A percentile compares a stretch with the other conserved stretches of the same genome.
Conservation (phyloP, 1,284 basidiomycete genomes). For the Irpex sp. region DNA sequence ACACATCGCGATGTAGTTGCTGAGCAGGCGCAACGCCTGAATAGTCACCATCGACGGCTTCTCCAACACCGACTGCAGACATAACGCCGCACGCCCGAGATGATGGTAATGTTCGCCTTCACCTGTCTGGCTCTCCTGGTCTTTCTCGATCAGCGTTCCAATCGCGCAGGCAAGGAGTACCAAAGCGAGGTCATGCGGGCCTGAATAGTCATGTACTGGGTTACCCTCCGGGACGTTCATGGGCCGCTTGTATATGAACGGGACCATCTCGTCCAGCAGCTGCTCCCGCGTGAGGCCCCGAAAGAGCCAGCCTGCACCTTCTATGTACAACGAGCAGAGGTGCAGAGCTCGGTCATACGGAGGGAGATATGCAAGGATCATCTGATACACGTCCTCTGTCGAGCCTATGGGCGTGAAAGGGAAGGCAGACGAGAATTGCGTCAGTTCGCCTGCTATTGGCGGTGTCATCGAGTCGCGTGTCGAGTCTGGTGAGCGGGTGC, state of each 20-base stretch:
- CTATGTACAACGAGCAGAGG: conserved; percentile 61
- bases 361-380: conserved; percentile 40
- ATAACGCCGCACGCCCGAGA: conserved; percentile 40
- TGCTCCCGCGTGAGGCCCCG: conserved; percentile 57
- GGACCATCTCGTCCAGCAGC: conserved; percentile 57
- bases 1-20: conserved; percentile 54
- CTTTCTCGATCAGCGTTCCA: conserved; percentile 61
- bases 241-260: conserved; percentile 49
- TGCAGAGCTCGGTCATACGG: conserved; percentile 41
- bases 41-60: conserved; percentile 36
- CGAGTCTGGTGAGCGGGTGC: conserved; percentile 24
- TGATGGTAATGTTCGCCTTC: conserved; percentile 61
- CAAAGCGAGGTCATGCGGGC: conserved; percentile 52
- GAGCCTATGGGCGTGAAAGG: conserved; percentile 62
- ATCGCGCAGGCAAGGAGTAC: conserved; percentile 57
- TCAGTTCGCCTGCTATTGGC: conserved; percentile 36
- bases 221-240: conserved; percentile 10
- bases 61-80: conserved; percentile 32
- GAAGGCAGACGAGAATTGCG: conserved; percentile 56
- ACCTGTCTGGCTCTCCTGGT: conserved; percentile 41
- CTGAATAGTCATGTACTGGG: conserved; percentile 27
- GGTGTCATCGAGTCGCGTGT: conserved; percentile 31
- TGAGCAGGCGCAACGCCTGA: conserved; percentile 51
- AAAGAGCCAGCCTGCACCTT: conserved; percentile 51
- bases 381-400: conserved; percentile 38